These are phyloP conservation scores for Pseudogymnoascus sp. DNA, from an alignment of 2,329 filamentous ascomycete genomes.

Conservation along the genomic window DNA sequence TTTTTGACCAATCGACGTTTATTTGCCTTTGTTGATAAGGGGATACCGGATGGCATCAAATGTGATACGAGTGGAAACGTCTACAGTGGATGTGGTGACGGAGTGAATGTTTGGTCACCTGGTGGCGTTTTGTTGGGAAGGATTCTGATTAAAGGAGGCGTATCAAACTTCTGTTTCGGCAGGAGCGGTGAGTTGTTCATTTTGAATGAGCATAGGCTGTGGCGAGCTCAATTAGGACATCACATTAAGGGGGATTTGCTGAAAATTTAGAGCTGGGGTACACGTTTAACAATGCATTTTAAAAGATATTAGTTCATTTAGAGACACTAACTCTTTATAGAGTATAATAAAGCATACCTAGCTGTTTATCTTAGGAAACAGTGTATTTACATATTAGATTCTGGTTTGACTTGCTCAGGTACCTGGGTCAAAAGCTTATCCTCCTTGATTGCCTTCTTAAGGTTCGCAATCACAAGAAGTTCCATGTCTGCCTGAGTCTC, in stretches of 20 bases:
- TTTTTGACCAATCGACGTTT: background rate
- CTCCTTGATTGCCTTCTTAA: slow-evolving; percentile 7
- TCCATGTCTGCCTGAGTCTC: slow-evolving; percentile 36
- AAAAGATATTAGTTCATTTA: background rate
- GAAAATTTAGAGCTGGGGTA: background rate
- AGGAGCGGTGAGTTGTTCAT: background rate
- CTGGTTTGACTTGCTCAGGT: slow-evolving; percentile 8
- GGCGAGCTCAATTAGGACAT: background rate
- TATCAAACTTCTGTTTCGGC: background rate
- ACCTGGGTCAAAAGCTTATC: slow-evolving; percentile 11
- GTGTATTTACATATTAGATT: background rate
- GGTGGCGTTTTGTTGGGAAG: background rate
- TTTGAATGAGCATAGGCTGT: background rate
- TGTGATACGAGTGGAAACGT: background rate
- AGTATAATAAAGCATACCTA: background rate
- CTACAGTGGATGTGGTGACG: background rate
- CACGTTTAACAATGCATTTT: background rate
- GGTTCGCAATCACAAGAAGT: slow-evolving; percentile 11
- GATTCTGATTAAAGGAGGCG: background rate
- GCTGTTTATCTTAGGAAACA: background rate
- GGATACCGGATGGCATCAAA: background rate
- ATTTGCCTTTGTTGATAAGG: background rate
- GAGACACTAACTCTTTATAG: background rate
- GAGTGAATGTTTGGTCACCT: background rate
- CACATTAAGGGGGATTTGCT: background rate